These are phyloP conservation scores for Quercus alba DNA, from an alignment of 306 rosid genomes.

Conservation along the genomic window DNA sequence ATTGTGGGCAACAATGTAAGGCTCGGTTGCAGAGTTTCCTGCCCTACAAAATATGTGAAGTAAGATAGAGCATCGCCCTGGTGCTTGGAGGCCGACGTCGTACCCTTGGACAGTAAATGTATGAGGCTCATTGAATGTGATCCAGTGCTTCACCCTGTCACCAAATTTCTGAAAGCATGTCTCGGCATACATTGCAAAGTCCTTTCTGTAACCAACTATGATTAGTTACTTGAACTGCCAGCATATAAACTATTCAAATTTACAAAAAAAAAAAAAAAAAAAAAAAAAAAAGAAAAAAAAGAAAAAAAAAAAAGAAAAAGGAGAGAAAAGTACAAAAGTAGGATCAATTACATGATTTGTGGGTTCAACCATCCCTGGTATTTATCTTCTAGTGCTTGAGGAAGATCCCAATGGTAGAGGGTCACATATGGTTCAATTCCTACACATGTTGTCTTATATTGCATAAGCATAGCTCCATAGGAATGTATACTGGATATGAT, in stretches of 20 bases:
- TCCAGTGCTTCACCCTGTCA: conserved; percentile 95
- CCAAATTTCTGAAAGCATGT: conserved; percentile 83
- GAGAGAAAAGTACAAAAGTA: neutral
- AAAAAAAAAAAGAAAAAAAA: no score
- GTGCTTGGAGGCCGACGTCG: conserved; percentile 83
- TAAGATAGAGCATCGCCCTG: conserved; percentile 83
- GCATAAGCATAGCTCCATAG: neutral
- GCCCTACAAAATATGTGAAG: conserved; percentile 52
- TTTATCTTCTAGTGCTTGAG: conserved; percentile 82
- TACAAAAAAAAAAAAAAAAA: no score
- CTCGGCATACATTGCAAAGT: conserved; percentile 72
- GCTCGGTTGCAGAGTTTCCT: conserved; percentile 82
- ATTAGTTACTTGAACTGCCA: neutral
- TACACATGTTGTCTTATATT: conserved; percentile 13
- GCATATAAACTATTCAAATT: conserved; percentile 3
- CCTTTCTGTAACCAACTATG: conserved; percentile 47
- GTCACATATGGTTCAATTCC: conserved; percentile 92
- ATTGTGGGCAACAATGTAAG: conserved; percentile 85
- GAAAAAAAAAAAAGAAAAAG: no score
- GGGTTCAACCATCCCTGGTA: conserved; percentile 83
- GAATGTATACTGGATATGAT: neutral
- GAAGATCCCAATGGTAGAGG: conserved; percentile 94
- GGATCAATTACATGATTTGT: conserved; percentile 56
- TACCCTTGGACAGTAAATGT: conserved; percentile 80
- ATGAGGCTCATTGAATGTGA: conserved; percentile 93